phyloP scores from a whole-genome alignment of 2,329 filamentous ascomycete genomes.

The Ophiostoma sp. region DNA sequence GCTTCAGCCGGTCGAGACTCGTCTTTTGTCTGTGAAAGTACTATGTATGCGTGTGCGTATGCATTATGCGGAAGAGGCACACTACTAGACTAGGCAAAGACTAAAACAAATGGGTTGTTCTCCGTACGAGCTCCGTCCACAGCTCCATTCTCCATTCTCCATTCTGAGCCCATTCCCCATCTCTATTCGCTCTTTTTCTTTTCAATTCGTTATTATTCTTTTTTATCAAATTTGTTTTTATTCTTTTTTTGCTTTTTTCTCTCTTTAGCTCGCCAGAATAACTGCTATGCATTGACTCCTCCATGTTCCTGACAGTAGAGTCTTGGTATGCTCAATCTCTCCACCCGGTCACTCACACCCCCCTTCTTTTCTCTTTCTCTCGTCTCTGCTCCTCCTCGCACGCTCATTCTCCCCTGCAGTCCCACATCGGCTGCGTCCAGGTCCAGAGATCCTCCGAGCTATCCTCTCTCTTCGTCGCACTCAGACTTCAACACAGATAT shows the following conservation, averaged over 20 bases:
- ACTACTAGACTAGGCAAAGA: not conserved
- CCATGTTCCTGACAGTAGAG: not conserved
- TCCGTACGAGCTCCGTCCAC: constrained; percentile 9
- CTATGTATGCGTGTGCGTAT: not conserved
- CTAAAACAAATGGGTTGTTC: not conserved
- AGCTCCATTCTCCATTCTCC: not conserved
- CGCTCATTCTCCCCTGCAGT: not conserved
- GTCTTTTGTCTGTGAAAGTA: not conserved
- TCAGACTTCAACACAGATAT: not conserved
- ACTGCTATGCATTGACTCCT: constrained; percentile 2
- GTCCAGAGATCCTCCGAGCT: constrained; percentile 8
- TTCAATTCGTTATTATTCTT: not conserved
- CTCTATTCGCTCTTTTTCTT: not conserved
- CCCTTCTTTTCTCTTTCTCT: not conserved
- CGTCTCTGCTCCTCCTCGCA: not conserved
- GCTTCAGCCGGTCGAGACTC: not conserved
- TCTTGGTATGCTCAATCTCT: constrained; percentile 11
- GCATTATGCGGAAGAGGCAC: not conserved
- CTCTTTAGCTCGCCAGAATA: not conserved
- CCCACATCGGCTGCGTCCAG: constrained; percentile 6
- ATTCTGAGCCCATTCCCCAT: too few species aligned
- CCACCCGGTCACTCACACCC: not conserved
- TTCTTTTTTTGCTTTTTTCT: not conserved
- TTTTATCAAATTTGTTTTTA: too few species aligned
- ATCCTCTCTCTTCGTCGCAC: not conserved